Evolutionary conservation across 352 stramenopile species (phyloP).

Genomic region (Phytophthora meadii): DNA sequence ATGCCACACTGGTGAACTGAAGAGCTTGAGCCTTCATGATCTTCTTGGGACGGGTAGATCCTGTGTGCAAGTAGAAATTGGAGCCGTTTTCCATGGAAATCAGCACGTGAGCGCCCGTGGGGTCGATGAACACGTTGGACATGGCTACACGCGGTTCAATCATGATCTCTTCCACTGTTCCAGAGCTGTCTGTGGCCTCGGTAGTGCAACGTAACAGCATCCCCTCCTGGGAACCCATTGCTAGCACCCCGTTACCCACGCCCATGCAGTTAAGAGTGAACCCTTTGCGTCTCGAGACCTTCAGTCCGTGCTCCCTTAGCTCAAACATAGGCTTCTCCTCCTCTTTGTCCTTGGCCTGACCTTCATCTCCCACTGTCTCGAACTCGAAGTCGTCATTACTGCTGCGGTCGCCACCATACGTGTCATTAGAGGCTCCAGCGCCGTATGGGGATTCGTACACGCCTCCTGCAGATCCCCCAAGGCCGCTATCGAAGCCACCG

Average conservation of each 20-base stretch:
- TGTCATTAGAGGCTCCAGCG: conserved; percentile 28
- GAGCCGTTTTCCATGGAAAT: conserved; percentile 90
- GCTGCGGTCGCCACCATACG: conserved; percentile 40
- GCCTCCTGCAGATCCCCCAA: neutral
- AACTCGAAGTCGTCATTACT: conserved; percentile 85
- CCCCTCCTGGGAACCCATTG: conserved; percentile 83
- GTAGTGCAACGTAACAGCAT: conserved; percentile 82
- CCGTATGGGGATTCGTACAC: conserved; percentile 54
- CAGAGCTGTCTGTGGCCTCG: conserved; percentile 77
- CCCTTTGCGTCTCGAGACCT: conserved; percentile 84
- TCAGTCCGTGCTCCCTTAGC: conserved; percentile 85
- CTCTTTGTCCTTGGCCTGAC: conserved; percentile 48
- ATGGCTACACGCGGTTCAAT: conserved; percentile 89
- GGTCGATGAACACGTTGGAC: conserved; percentile 82
- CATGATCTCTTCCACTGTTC: conserved; percentile 87
- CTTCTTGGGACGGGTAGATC: conserved; percentile 81
- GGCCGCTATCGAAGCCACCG: conserved; percentile 22
- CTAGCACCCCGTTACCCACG: conserved; percentile 83
- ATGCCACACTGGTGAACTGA: conserved; percentile 84
- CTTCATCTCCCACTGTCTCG: conserved; percentile 63
- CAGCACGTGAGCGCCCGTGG: conserved; percentile 79
- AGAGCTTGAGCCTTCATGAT: conserved; percentile 84
- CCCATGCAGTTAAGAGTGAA: conserved; percentile 87
- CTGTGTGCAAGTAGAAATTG: conserved; percentile 88
- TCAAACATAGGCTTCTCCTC: conserved; percentile 88